These are phyloP conservation scores for Tephrocybe sp. DNA, from an alignment of 768 basidiomycete genomes.

Conservation along the genomic window DNA sequence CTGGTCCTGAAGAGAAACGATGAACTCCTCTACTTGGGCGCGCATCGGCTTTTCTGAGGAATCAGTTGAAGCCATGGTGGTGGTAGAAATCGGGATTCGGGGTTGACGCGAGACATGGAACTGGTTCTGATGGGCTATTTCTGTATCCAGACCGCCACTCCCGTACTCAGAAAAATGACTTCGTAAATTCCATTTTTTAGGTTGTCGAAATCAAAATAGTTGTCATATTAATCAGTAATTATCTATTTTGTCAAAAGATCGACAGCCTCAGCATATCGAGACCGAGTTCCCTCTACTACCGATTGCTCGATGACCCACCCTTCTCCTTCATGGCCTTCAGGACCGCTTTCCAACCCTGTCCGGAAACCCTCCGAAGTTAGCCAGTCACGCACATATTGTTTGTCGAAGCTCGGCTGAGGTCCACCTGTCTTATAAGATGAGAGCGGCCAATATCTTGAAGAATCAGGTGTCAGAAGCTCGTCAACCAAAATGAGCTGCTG, in stretches of 20 bases:
- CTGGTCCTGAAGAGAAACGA: constrained; percentile 70
- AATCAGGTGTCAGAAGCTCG: constrained; percentile 96
- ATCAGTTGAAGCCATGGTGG: constrained; percentile 16
- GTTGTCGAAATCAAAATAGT: too few relatives aligned
- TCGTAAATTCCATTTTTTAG: too few relatives aligned
- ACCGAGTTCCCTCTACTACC: constrained; percentile 73
- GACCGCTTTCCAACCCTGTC: constrained; percentile 78
- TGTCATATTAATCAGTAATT: too few relatives aligned
- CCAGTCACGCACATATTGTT: constrained; percentile 94
- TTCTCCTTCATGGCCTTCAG: constrained; percentile 57
- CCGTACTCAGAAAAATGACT: too few relatives aligned
- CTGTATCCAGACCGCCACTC: too few relatives aligned
- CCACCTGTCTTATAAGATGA: constrained; percentile 69
- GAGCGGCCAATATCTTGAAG: constrained; percentile 94
- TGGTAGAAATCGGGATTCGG: not conserved
- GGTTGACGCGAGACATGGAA: too few relatives aligned
- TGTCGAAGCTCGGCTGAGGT: constrained; percentile 90
- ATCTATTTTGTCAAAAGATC: constrained; percentile 43
- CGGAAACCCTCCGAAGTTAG: constrained; percentile 68
- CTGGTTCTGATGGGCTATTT: too few relatives aligned
- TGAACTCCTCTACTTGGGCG: constrained; percentile 70
- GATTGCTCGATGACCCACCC: constrained; percentile 79
- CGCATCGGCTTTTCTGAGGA: constrained; percentile 55
- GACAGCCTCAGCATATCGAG: constrained; percentile 79
- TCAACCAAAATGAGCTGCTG: constrained; percentile 82